phyloP scores from a whole-genome alignment of 1,139 yeast genomes.

The Candida labiduridarum region DNA sequence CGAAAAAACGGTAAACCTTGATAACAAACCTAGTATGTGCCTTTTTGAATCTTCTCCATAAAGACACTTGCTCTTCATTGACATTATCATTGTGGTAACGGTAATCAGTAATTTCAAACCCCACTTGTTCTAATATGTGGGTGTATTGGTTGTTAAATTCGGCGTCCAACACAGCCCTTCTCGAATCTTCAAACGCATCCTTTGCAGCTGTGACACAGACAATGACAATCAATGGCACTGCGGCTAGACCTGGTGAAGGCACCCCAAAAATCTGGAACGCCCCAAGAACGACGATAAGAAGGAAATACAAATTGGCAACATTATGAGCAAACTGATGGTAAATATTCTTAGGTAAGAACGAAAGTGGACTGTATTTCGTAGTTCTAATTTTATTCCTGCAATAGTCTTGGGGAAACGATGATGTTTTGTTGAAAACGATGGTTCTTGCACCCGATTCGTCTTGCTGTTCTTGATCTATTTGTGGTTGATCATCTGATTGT shows the following conservation, averaged over 20 bases:
- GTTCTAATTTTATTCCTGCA: conserved; percentile 94
- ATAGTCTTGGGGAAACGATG: conserved; percentile 32
- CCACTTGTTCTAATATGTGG: conserved; percentile 54
- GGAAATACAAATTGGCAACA: conserved; percentile 87
- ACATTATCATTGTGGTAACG: conserved; percentile 69
- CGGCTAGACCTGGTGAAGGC: conserved; percentile 82
- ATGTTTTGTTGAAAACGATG: not conserved
- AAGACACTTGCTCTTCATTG: conserved; percentile 61
- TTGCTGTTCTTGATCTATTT: not conserved
- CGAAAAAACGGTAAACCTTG: conserved; percentile 22
- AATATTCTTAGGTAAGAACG: conserved; percentile 86
- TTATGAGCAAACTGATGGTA: conserved; percentile 72
- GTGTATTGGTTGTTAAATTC: conserved; percentile 88
- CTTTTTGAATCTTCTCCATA: conserved; percentile 70
- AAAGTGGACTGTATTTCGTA: conserved; percentile 88
- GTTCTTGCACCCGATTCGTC: not conserved
- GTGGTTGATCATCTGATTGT: not conserved
- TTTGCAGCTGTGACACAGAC: conserved; percentile 85
- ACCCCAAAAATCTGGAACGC: conserved; percentile 92
- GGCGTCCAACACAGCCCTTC: conserved; percentile 76
- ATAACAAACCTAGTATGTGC: conserved; percentile 29
- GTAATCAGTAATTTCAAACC: not conserved
- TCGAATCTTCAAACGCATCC: conserved; percentile 93
- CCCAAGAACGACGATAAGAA: conserved; percentile 79
- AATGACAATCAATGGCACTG: conserved; percentile 93